phyloP scores from a whole-genome alignment of 257 asterid species.

The Solanum tarapatanum region DNA sequence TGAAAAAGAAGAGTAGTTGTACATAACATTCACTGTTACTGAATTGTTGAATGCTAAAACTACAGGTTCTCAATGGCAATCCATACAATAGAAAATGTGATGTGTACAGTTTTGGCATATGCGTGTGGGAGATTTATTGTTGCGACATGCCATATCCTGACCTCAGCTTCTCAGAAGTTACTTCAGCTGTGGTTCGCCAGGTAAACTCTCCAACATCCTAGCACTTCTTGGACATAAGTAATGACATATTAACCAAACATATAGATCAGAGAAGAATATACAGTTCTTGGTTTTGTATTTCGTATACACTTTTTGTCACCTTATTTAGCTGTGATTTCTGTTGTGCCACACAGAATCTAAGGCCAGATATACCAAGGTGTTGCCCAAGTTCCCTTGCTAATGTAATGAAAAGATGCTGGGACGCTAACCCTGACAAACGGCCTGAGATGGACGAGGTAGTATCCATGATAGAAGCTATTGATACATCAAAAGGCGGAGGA shows the following conservation, averaged over 20 bases:
- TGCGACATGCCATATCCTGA: slow-evolving; percentile 94
- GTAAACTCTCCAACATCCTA: slow-evolving; percentile 13
- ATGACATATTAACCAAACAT: background rate
- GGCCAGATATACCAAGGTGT: slow-evolving; percentile 90
- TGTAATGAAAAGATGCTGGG: slow-evolving; percentile 87
- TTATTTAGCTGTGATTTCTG: background rate
- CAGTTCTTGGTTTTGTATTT: background rate
- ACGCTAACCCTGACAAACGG: slow-evolving; percentile 74
- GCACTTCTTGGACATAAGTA: background rate
- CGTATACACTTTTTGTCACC: background rate
- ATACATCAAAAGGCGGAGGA: slow-evolving; percentile 81
- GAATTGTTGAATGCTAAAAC: background rate
- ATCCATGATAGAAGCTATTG: slow-evolving; percentile 61
- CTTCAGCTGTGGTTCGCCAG: slow-evolving; percentile 91
- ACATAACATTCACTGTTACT: background rate
- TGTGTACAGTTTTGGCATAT: slow-evolving; percentile 80
- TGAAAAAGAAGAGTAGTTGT: background rate
- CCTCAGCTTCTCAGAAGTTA: slow-evolving; percentile 84
- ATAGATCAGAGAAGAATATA: background rate
- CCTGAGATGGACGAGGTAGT: slow-evolving; percentile 95
- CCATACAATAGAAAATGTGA: slow-evolving; percentile 78
- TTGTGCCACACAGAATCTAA: slow-evolving; percentile 35
- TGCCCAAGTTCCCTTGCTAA: slow-evolving; percentile 73
- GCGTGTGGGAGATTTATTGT: slow-evolving; percentile 80
- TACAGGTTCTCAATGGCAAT: slow-evolving; percentile 68